Conservation (phyloP, 1,284 basidiomycete species). For the Boletus mariae region DNA sequence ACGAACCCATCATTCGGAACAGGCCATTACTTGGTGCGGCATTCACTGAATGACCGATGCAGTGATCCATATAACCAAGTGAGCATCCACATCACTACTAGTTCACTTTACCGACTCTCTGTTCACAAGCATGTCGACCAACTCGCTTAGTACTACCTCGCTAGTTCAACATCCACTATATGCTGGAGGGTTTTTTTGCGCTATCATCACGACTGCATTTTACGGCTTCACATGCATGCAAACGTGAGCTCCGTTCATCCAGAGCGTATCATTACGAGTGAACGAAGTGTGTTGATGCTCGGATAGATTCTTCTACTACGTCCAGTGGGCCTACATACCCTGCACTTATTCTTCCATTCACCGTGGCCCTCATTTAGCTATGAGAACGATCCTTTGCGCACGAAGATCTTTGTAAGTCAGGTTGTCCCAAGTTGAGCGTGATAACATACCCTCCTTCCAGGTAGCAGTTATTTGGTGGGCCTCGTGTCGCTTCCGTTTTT, state of each 20-base stretch:
- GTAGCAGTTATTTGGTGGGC: slow-evolving; percentile 9
- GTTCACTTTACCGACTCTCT: too few species aligned
- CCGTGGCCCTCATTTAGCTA: slow-evolving; percentile 2
- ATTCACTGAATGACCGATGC: too few species aligned
- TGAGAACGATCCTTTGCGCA: slow-evolving; percentile 1
- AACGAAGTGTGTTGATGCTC: too few species aligned
- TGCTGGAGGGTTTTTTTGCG: neutral
- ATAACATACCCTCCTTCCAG: neutral
- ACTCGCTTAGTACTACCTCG: too few species aligned
- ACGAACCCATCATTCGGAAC: too few species aligned
- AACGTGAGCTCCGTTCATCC: slow-evolving; percentile 8
- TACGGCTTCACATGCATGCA: slow-evolving; percentile 17
- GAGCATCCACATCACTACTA: too few species aligned
- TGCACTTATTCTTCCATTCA: neutral
- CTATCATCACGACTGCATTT: slow-evolving; percentile 4
- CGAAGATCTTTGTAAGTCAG: slow-evolving; percentile 13
- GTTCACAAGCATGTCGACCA: too few species aligned
- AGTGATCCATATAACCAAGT: too few species aligned
- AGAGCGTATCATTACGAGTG: too few species aligned
- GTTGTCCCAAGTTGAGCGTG: neutral
- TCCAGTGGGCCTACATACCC: slow-evolving; percentile 1
- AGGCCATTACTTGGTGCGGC: too few species aligned
- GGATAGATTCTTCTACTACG: slow-evolving; percentile 17
- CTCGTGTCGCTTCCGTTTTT: neutral
- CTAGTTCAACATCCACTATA: neutral